Conservation (phyloP, 2,329 filamentous ascomycete genomes). For the Colletotrichum agaves region DNA sequence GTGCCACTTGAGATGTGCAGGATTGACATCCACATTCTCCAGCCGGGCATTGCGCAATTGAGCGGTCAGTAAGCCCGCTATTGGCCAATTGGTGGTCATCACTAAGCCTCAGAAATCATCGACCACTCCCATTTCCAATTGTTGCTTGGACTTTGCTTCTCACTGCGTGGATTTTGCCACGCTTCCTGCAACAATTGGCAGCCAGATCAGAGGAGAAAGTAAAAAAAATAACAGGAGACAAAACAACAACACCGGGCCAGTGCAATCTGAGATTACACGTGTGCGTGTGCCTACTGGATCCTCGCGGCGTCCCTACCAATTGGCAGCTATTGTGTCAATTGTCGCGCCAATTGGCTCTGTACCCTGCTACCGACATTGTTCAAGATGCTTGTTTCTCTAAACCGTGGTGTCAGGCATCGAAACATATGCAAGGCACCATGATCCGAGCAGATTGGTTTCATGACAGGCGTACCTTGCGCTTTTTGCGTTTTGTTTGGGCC, state of each 20-base stretch:
- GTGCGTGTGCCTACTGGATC: constrained; percentile 5
- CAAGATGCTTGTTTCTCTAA: not conserved
- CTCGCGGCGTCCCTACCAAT: not conserved
- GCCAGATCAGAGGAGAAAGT: not conserved
- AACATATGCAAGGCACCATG: constrained; percentile 26
- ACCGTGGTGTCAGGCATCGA: constrained; percentile 3
- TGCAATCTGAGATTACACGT: constrained; percentile 5
- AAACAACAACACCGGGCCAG: not conserved
- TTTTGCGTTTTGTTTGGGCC: constrained; percentile 28
- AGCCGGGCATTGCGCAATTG: constrained; percentile 10
- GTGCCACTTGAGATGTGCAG: no score
- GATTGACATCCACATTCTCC: not conserved
- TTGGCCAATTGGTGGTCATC: constrained; percentile 32
- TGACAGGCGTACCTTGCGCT: constrained; percentile 27
- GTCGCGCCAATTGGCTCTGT: no score
- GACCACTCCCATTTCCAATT: constrained; percentile 6
- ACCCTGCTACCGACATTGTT: not conserved
- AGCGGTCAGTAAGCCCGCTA: constrained; percentile 15
- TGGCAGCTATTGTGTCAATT: not conserved
- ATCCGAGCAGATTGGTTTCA: constrained; percentile 16
- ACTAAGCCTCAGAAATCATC: not conserved
- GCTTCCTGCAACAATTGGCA: not conserved
- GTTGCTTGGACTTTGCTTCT: not conserved
- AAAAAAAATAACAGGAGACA: not conserved
- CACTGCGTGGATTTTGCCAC: not conserved